Evolutionary conservation across 2,329 filamentous ascomycete species (phyloP), one percentile per base, ranked within the genome.

Genomic region (Ophiostoma quercus): DNA sequence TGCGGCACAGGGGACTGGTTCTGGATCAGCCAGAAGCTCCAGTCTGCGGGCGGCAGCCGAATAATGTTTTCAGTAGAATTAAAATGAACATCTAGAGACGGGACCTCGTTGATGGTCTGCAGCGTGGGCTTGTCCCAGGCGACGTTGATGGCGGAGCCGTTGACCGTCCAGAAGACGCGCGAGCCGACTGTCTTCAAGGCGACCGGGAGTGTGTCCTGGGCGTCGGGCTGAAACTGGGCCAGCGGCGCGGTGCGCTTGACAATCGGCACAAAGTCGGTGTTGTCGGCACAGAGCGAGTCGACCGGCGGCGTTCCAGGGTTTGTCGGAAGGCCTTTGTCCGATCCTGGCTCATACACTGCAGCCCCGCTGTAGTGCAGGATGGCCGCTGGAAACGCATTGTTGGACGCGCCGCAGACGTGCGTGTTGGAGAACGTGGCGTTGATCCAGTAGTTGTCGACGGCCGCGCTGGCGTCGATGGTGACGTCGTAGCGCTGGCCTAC

Each of bases 401-500:
- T 54, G 32, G 73, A 74, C 9, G 7, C 39, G 37, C 76, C 76
- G 72, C 76, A 78, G 34, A 34, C 14, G 74, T 71, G 11, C 67
- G 68, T 3, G 29, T 68, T 34, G 2, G 74, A 72, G 68, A 78
- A 78, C 12, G 78, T 80, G 32, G 77, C 79, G 72, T 80, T 81
- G 74, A 82, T 78, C 79, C 81, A 82, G 76, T 81, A 82, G 71
- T 73, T 74, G 34, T 72, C 73, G 12, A 71, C 70, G 1, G 72
- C 51, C 43, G 72, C 72, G 3, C 47, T 76, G n/a, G 79, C 83
- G 41, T 81, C 78, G 65, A 85, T 79, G 60, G 84, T 79, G 22
- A 85, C 78, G 72, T 85, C 82, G 71, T 79, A 79, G 39, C 85
- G 77, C 76, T 77, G 81, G 67, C 77, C 81, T 68, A 87, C 79